Conservation (phyloP, 331 rosid genomes). For the Telfairia occidentalis region DNA sequence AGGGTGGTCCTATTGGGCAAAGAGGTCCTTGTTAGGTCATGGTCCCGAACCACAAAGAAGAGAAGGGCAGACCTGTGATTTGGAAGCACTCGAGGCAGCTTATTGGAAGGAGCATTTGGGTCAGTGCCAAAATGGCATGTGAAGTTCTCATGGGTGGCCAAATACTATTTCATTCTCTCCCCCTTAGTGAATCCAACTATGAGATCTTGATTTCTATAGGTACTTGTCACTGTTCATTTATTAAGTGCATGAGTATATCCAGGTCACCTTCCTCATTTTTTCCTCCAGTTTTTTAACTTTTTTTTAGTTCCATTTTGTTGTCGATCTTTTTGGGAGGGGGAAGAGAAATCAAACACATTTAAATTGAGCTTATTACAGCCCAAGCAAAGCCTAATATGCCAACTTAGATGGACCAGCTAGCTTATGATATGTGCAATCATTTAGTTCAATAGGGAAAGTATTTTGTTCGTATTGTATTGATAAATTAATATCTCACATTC, state of each 20-base stretch:
- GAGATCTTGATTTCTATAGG: not conserved
- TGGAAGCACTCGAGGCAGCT: constrained; percentile 8
- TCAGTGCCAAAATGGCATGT: constrained; percentile 11
- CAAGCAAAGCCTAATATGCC: not conserved
- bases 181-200: constrained; percentile 12
- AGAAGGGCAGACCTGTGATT: not conserved
- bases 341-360: not conserved
- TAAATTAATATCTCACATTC: not conserved
- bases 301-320: not conserved
- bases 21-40: not conserved
- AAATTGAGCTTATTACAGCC: not conserved
- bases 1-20: constrained; percentile 10
- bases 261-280: not conserved
- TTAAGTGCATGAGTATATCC: constrained; percentile 1
- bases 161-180: constrained; percentile 3
- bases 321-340: not conserved
- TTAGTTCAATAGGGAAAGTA: not conserved
- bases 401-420: not conserved
- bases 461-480: not conserved
- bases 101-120: constrained; percentile 14
- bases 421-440: not conserved
- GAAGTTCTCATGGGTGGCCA: constrained; percentile 15
- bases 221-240: constrained; percentile 15
- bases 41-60: constrained; percentile 16
- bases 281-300: not conserved